Percentiles rank a stretch among this genome's conserved stretches.
These are phyloP conservation scores for Myriosclerotinia duriaeana DNA, from an alignment of 2,329 filamentous ascomycete genomes.

Conservation along the genomic window DNA sequence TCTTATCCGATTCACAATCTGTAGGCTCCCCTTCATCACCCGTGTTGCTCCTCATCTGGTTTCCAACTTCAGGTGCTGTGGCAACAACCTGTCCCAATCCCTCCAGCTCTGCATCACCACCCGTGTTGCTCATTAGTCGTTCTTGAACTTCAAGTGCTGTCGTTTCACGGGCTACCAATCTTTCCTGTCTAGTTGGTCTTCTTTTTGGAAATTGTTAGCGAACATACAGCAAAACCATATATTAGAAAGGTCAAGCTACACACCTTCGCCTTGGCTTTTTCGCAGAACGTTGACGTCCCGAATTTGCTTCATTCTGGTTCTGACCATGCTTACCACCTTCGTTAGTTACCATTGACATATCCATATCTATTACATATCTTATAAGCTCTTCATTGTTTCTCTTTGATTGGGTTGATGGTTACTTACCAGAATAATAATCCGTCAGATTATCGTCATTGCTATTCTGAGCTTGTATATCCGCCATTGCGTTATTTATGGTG, in stretches of 20 bases:
- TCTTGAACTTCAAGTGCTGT: background rate
- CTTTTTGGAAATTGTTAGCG: background rate
- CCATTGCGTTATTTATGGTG: rapidly evolving
- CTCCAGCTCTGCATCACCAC: background rate
- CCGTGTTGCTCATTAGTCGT: background rate
- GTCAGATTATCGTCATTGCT: no score
- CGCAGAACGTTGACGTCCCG: background rate
- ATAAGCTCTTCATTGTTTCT: background rate
- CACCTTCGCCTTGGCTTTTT: background rate
- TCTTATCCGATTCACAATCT: background rate
- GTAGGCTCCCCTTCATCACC: no score
- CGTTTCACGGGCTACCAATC: background rate
- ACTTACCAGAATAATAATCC: background rate
- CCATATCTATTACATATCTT: background rate
- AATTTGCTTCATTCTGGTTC: background rate
- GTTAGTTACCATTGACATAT: background rate
- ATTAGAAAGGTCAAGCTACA: background rate
- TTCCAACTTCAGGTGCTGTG: no score
- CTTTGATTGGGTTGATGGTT: background rate
- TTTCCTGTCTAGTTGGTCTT: background rate
- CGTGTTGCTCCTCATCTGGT: no score
- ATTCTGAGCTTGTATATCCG: background rate
- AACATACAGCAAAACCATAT: background rate
- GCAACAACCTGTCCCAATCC: background rate
- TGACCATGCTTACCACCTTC: background rate